A percentile compares a stretch with the other conserved stretches of the same genome.
Evolutionary conservation across 306 rosid genomes (phyloP).

Genomic region (Glycine tomentella): DNA sequence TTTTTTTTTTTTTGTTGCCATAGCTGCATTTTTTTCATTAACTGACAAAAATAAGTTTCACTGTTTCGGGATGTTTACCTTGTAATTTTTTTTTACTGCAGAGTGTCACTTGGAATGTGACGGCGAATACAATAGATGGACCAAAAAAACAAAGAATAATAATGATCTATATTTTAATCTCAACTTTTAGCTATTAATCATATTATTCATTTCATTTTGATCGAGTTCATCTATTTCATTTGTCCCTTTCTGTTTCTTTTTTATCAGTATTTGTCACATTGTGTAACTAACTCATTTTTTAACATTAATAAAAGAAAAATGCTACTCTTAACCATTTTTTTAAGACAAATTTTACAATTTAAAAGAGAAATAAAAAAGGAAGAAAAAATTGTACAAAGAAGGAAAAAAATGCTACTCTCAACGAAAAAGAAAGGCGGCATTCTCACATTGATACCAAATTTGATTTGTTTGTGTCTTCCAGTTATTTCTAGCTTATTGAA

Average conservation of each 20-base stretch:
- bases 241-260: neutral
- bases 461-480: neutral
- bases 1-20: neutral
- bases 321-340: no score
- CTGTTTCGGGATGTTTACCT: neutral
- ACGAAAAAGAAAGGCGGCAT: no score
- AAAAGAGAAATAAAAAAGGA: no score
- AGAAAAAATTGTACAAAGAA: neutral
- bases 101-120: neutral
- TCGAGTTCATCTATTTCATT: neutral
- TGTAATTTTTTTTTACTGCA: neutral
- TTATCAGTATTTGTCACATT: no score
- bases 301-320: neutral
- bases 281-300: neutral
- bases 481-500: neutral
- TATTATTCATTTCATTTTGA: neutral
- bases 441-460: no score
- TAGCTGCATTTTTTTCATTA: neutral
- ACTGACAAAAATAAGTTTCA: neutral
- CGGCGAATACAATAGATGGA: neutral
- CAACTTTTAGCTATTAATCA: neutral
- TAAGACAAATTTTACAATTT: no score
- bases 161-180: neutral
- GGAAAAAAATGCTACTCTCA: no score
- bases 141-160: neutral